Evolutionary conservation across 768 basidiomycete genomes (phyloP).

Genomic region (Trametes villosa): DNA sequence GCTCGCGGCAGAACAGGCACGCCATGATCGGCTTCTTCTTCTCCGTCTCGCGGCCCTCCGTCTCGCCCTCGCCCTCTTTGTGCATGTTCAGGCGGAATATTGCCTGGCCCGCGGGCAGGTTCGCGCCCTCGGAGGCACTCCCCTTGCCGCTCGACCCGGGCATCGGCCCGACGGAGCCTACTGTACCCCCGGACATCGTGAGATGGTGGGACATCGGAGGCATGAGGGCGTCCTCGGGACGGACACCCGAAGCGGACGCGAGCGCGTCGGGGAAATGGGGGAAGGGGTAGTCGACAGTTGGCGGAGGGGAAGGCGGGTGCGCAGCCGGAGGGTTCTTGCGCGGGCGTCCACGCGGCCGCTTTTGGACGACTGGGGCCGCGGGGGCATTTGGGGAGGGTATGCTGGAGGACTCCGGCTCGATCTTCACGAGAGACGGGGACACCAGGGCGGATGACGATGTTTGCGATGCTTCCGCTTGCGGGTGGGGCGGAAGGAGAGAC

Average conservation of each 20-base stretch:
- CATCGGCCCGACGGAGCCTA: neutral
- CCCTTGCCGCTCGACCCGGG: neutral
- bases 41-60: conserved; percentile 20
- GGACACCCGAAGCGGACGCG: neutral
- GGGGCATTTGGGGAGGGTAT: neutral
- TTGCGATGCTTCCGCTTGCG: too few species aligned
- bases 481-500: neutral
- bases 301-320: conserved; percentile 14
- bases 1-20: conserved; percentile 53
- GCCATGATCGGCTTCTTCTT: conserved; percentile 52
- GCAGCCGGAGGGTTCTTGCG: conserved; percentile 19
- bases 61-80: neutral
- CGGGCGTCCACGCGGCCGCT: conserved; percentile 27
- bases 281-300: conserved; percentile 24
- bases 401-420: neutral
- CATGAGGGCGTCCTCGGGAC: neutral
- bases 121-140: neutral
- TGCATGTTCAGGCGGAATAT: conserved; percentile 29
- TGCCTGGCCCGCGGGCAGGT: conserved; percentile 21
- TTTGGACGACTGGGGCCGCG: neutral
- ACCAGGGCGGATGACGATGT: neutral
- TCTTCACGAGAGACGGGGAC: neutral
- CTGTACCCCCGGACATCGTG: neutral
- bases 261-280: conserved; percentile 14
- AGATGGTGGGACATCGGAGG: neutral